phyloP scores from a whole-genome alignment of 208 protist genomes.

The Wallacemonas sp. region DNA sequence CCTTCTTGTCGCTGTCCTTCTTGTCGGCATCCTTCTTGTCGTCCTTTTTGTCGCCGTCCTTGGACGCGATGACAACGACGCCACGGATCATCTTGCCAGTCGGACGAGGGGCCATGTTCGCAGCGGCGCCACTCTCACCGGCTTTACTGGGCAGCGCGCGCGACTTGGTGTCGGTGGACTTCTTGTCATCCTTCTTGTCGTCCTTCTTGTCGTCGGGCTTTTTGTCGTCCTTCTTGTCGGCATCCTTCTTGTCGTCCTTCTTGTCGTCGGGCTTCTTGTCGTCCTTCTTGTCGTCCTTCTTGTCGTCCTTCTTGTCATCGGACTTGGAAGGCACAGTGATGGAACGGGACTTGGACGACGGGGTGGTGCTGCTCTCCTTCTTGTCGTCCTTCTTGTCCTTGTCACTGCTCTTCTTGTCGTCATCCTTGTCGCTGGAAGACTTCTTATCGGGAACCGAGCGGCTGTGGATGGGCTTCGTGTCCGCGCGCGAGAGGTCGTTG shows the following conservation, averaged over 20 bases:
- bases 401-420: slow-evolving; percentile 15
- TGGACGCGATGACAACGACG: background rate
- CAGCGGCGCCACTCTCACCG: background rate
- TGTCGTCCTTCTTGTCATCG: background rate
- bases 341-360: background rate
- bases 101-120: background rate
- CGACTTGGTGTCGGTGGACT: slow-evolving; percentile 4
- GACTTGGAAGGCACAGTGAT: background rate
- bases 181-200: slow-evolving; percentile 10
- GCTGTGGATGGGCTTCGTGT: slow-evolving; percentile 40
- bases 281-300: background rate
- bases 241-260: slow-evolving; percentile 13
- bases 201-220: slow-evolving; percentile 11
- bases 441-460: slow-evolving; percentile 5
- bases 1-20: slow-evolving; percentile 1
- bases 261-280: slow-evolving; percentile 13
- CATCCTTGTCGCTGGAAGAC: background rate
- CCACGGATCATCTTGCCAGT: slow-evolving; percentile 21
- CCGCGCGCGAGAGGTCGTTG: slow-evolving; percentile 62
- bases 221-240: slow-evolving; percentile 6
- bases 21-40: slow-evolving; percentile 15
- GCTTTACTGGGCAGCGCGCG: background rate
- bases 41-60: slow-evolving; percentile 7
- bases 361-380: slow-evolving; percentile 1
- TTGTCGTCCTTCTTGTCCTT: slow-evolving; percentile 11